Conservation (phyloP, 2,329 filamentous ascomycete species). For the Amauroascus verrucosus region DNA sequence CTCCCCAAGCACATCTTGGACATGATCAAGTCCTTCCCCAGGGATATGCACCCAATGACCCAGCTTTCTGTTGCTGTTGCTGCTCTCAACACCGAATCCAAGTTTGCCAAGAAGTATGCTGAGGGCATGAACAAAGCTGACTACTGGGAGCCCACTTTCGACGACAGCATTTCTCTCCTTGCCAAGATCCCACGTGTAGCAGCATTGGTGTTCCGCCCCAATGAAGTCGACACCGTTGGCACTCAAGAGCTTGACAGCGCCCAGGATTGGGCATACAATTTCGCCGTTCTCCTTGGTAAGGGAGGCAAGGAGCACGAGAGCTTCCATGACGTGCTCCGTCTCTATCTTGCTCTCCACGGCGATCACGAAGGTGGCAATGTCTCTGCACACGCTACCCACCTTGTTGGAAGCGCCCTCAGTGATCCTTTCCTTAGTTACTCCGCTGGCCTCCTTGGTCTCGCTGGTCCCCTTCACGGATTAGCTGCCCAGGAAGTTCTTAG, state of each 20-base stretch:
- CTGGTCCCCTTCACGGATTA: constrained; percentile 84
- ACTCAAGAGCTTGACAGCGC: constrained; percentile 63
- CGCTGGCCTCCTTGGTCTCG: constrained; percentile 87
- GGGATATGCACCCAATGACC: constrained; percentile 92
- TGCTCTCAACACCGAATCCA: constrained; percentile 87
- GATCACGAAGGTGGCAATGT: constrained; percentile 98
- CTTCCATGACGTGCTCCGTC: constrained; percentile 86
- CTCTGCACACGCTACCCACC: constrained; percentile 85
- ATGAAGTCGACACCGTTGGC: constrained; percentile 60
- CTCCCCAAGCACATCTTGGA: constrained; percentile 75
- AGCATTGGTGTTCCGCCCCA: constrained; percentile 95
- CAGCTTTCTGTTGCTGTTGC: constrained; percentile 93
- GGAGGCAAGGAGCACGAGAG: constrained; percentile 73
- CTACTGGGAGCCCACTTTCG: constrained; percentile 98
- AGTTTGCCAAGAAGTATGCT: constrained; percentile 89
- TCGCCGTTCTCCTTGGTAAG: constrained; percentile 87
- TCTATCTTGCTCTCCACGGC: constrained; percentile 93
- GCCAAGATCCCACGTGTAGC: constrained; percentile 95
- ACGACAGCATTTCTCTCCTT: constrained; percentile 84
- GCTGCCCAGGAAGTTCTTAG: constrained; percentile 94
- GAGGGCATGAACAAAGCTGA: constrained; percentile 85
- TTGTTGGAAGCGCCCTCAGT: constrained; percentile 87
- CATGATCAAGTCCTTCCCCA: constrained; percentile 83
- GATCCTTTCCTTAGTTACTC: constrained; percentile 95
- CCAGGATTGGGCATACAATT: constrained; percentile 98